A percentile compares a stretch with the other conserved stretches of the same genome.
Conservation (phyloP, 1,139 yeast genomes). For the Debaryomyces robertsiae region DNA sequence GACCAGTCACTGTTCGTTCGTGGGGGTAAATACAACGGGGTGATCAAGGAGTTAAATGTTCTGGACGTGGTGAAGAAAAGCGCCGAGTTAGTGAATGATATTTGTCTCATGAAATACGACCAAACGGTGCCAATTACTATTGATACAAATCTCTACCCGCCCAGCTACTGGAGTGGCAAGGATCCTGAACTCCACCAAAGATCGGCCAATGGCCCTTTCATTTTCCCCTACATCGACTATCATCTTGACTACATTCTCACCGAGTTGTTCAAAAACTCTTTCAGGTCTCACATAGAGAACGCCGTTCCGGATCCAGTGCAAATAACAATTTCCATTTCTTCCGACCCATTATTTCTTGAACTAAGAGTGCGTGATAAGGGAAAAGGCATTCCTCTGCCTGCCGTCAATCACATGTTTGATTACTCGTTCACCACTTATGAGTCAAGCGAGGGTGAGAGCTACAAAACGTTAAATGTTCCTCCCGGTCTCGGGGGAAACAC, state of each 20-base stretch:
- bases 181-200: conserved; percentile 27
- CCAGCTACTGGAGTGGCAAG: conserved; percentile 37
- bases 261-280: conserved; percentile 85
- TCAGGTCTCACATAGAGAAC: conserved; percentile 82
- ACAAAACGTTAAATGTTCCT: conserved; percentile 63
- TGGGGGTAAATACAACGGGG: conserved; percentile 63
- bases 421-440: conserved; percentile 84
- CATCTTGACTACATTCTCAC: conserved; percentile 86
- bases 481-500: conserved; percentile 73
- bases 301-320: conserved; percentile 60
- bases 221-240: conserved; percentile 79
- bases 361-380: conserved; percentile 84
- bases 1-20: conserved; percentile 24
- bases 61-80: conserved; percentile 61
- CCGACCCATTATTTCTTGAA: conserved; percentile 47
- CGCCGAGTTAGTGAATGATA: conserved; percentile 76
- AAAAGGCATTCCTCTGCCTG: conserved; percentile 76
- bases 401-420: conserved; percentile 70
- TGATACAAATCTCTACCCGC: conserved; percentile 43
- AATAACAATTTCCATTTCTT: conserved; percentile 64
- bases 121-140: conserved; percentile 63
- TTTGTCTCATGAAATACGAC: conserved; percentile 81
- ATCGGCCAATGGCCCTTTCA: conserved; percentile 23
- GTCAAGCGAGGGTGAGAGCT: conserved; percentile 57
- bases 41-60: conserved; percentile 65